Evolutionary conservation across 2,329 filamentous ascomycete species (phyloP).

Genomic region (Hypoxylon sp.): DNA sequence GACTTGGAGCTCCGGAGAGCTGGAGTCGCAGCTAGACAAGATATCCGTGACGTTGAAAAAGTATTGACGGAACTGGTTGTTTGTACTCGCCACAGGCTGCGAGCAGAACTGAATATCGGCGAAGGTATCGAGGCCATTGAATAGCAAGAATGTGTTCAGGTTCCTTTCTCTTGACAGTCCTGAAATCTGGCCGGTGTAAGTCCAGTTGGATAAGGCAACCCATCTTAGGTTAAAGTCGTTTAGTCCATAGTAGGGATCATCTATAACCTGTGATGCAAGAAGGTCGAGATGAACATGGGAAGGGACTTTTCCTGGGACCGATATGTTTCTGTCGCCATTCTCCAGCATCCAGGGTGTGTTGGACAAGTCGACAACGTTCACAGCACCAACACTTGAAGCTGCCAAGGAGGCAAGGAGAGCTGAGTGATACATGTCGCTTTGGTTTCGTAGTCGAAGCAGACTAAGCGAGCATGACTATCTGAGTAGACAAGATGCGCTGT

Average conservation of each 20-base stretch:
- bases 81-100: slow-evolving; percentile 67
- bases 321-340: slow-evolving; percentile 63
- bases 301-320: slow-evolving; percentile 68
- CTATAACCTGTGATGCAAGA: slow-evolving; percentile 66
- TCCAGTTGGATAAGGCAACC: slow-evolving; percentile 73
- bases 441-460: slow-evolving; percentile 1
- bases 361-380: slow-evolving; percentile 58
- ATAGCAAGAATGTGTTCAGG: slow-evolving; percentile 67
- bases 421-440: slow-evolving; percentile 19
- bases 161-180: slow-evolving; percentile 57
- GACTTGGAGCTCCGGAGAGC: slow-evolving; percentile 60
- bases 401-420: slow-evolving; percentile 16
- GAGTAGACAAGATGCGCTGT: slow-evolving; percentile 3
- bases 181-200: slow-evolving; percentile 66
- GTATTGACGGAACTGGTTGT: slow-evolving; percentile 76
- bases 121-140: slow-evolving; percentile 75
- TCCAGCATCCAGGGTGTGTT: slow-evolving; percentile 61
- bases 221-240: slow-evolving; percentile 74
- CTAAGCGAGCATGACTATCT: not conserved
- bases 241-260: slow-evolving; percentile 66
- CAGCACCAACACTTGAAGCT: slow-evolving; percentile 20
- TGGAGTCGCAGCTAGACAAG: slow-evolving; percentile 59
- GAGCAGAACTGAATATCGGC: slow-evolving; percentile 69
- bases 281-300: slow-evolving; percentile 74
- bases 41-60: slow-evolving; percentile 68